These are phyloP conservation scores for Schoenoplectus tabernaemontani DNA, from an alignment of 202 grass and related monocot genomes.

Conservation along the genomic window DNA sequence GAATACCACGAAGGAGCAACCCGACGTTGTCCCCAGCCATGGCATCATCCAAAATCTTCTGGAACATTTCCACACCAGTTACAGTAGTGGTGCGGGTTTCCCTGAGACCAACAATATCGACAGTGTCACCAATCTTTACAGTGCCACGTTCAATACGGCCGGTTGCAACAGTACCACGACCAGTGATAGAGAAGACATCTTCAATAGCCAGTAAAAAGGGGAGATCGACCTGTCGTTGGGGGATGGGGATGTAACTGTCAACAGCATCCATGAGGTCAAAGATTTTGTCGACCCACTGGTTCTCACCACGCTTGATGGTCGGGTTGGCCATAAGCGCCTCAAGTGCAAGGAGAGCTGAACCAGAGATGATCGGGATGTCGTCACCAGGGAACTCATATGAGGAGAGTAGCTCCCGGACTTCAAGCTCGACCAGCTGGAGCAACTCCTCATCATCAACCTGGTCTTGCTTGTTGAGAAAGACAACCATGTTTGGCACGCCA, in stretches of 20 bases:
- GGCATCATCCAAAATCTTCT: constrained; percentile 88
- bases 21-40: constrained; percentile 90
- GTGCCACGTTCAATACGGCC: constrained; percentile 87
- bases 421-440: constrained; percentile 89
- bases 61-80: constrained; percentile 95
- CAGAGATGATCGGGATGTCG: constrained; percentile 66
- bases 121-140: constrained; percentile 60
- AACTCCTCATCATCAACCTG: constrained; percentile 98
- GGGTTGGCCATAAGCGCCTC: constrained; percentile 91
- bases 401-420: constrained; percentile 87
- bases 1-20: constrained; percentile 64
- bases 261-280: constrained; percentile 50
- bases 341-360: constrained; percentile 81
- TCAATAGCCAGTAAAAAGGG: constrained; percentile 84
- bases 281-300: constrained; percentile 82
- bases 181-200: constrained; percentile 96
- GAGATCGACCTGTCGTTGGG: constrained; percentile 75
- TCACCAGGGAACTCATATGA: constrained; percentile 87
- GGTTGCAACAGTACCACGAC: constrained; percentile 76
- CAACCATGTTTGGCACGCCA: constrained; percentile 82
- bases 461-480: constrained; percentile 99
- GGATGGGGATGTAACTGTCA: constrained; percentile 68
- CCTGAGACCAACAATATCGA: constrained; percentile 67
- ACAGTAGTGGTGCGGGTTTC: constrained; percentile 67
- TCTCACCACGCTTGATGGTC: constrained; percentile 49